These are phyloP conservation scores for Dryadomyces quercus-mongolicae DNA, from an alignment of 2,329 filamentous ascomycete species.

Conservation along the genomic window DNA sequence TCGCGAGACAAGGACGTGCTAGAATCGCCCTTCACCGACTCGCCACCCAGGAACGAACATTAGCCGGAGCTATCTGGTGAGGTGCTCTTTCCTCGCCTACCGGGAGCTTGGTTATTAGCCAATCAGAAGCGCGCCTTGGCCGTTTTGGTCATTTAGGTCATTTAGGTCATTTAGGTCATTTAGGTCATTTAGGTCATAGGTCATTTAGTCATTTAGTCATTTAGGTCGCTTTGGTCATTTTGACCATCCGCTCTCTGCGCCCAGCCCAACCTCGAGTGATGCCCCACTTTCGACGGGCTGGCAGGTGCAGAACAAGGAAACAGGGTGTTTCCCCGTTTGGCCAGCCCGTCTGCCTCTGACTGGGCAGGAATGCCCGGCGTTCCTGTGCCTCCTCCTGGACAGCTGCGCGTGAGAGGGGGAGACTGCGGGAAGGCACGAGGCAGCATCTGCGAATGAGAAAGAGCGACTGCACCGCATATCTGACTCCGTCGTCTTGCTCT, in stretches of 20 bases:
- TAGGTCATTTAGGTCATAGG: background rate
- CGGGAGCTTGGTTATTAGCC: background rate
- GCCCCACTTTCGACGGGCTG: background rate
- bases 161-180: background rate
- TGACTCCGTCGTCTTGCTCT: too few relatives aligned
- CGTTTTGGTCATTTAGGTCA: background rate
- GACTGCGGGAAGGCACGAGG: background rate
- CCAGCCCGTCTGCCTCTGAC: background rate
- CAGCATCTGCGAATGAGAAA: background rate
- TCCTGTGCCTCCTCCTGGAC: background rate
- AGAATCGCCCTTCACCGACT: background rate
- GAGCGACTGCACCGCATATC: too few relatives aligned
- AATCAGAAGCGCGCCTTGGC: background rate
- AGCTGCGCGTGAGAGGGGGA: too few relatives aligned
- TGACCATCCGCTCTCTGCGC: background rate
- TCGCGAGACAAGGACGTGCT: too few relatives aligned
- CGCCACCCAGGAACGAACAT: conserved; percentile 3
- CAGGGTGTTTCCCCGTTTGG: background rate
- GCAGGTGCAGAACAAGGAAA: background rate
- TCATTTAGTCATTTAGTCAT: background rate
- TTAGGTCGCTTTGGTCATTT: background rate
- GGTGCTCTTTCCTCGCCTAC: background rate
- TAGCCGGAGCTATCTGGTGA: background rate
- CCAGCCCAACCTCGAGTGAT: background rate
- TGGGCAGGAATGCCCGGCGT: background rate